A percentile compares a stretch with the other conserved stretches of the same genome.
phyloP scores from a whole-genome alignment of 2,329 filamentous ascomycete species.

The Aspergillus quadrilineatus region DNA sequence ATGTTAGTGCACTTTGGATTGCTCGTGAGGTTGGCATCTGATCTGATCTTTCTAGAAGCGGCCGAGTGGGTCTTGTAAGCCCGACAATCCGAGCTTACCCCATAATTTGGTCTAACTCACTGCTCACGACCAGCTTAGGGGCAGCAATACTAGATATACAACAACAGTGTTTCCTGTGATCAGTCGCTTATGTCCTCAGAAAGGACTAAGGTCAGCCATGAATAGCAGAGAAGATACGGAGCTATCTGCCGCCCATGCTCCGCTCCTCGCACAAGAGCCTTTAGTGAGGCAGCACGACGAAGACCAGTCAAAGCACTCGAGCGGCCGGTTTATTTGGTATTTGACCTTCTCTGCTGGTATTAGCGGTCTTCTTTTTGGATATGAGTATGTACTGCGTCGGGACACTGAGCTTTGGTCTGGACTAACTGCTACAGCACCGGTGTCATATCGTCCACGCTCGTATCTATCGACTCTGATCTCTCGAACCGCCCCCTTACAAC shows the following conservation, averaged over 20 bases:
- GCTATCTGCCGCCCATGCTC: slow-evolving; percentile 26
- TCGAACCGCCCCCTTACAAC: slow-evolving; percentile 52
- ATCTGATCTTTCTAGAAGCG: slow-evolving; percentile 6
- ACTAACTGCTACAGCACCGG: slow-evolving; percentile 49
- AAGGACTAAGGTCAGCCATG: slow-evolving; percentile 26
- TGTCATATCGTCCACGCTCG: slow-evolving; percentile 60
- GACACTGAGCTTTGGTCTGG: slow-evolving; percentile 10
- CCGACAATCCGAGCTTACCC: slow-evolving; percentile 2
- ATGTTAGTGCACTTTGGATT: neutral
- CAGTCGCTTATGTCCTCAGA: slow-evolving; percentile 10
- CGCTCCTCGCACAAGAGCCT: slow-evolving; percentile 29
- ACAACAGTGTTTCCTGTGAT: neutral
- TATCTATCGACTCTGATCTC: slow-evolving; percentile 56
- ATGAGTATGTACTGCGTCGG: slow-evolving; percentile 48
- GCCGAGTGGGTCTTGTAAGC: slow-evolving; percentile 22
- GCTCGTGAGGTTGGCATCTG: neutral
- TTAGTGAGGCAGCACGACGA: slow-evolving; percentile 12
- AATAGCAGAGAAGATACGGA: slow-evolving; percentile 24
- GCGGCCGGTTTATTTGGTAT: slow-evolving; percentile 53
- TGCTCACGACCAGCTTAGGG: neutral
- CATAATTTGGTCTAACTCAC: neutral
- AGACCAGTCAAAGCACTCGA: slow-evolving; percentile 22
- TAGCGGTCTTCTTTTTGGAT: slow-evolving; percentile 61
- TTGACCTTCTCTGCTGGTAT: slow-evolving; percentile 59
- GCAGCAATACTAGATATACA: neutral